Conservation (phyloP, 805 yeast species). For the Pichia kluyveri region DNA sequence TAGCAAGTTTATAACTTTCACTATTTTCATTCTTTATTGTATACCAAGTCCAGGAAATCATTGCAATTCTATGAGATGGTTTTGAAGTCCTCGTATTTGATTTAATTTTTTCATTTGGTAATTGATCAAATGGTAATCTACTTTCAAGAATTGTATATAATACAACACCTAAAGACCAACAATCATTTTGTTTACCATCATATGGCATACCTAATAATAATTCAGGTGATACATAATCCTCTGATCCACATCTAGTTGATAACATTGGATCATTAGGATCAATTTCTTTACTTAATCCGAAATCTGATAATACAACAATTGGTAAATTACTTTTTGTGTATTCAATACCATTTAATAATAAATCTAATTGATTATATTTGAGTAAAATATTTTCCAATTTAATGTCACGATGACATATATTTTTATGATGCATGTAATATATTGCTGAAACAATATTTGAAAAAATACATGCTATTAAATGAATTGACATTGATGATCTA, state of each 20-base stretch:
- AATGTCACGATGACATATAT: conserved; percentile 83
- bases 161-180: conserved; percentile 95
- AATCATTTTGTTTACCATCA: conserved; percentile 84
- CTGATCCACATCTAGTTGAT: conserved; percentile 90
- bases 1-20: conserved; percentile 29
- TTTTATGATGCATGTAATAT: conserved; percentile 54
- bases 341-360: conserved; percentile 12
- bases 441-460: conserved; percentile 66
- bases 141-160: conserved; percentile 78
- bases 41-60: conserved; percentile 88
- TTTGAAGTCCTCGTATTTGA: conserved; percentile 41
- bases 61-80: conserved; percentile 83
- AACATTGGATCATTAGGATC: conserved; percentile 53
- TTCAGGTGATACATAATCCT: conserved; percentile 95
- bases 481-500: conserved; percentile 35
- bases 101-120: conserved; percentile 44
- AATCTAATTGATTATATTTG: conserved; percentile 26
- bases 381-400: conserved; percentile 78
- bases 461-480: conserved; percentile 51
- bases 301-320: conserved; percentile 65
- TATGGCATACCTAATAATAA: conserved; percentile 82
- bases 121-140: conserved; percentile 85
- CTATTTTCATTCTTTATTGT: conserved; percentile 28
- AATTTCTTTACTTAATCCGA: conserved; percentile 75
- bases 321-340: conserved; percentile 7